Evolutionary conservation across 495 filamentous ascomycete species (phyloP), one percentile per base, ranked within the genome.

Genomic region (Stereocaulon alpinum): DNA sequence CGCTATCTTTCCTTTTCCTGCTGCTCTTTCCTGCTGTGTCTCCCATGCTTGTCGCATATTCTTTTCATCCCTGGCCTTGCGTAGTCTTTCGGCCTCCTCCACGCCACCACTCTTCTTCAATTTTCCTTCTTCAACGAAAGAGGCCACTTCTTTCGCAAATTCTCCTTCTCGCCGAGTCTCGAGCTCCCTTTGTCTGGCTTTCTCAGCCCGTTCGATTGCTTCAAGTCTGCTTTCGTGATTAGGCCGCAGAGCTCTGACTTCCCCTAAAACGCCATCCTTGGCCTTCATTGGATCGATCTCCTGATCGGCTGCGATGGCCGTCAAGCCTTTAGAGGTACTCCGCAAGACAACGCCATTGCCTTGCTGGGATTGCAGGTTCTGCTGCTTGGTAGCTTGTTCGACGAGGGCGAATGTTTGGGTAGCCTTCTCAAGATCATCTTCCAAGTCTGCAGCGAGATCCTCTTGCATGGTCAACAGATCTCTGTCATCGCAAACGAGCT

Each of bases 101-200:
- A 95, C 82, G 2, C 93, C 93, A 32, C 93, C 93, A 51, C 84
- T 87, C 80, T 96, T 96, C 82, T 96, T 97, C 62, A 98, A 70
- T 69, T 85, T 90, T 17, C 89, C 89, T 68, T 96, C 91, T 64
- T 89, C 82, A 2, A 98, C 93, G 69, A 98, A 98, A 24, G 70
- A 76, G 1, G 86, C 86, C 3, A 98, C 76, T 67, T 98, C 93
- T 69, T 91, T 91, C 72, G 84, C 88, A 68, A 98, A 88, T 24
- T 88, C 85, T 56, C 88, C 89, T 15, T 82, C 85, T 11, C 75
- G 76, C 9, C 92, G 80, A 55, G 72, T 82, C 72, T 92, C 91
- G 0, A 98, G 77, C 67, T 97, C 94, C 64, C 86, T 86, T 73
- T 90, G 87, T 29, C 93, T 74, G 14, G 87, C 77, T 74, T 88